phyloP scores from a whole-genome alignment of 306 rosid species.

The Pachyrhizus erosus region DNA sequence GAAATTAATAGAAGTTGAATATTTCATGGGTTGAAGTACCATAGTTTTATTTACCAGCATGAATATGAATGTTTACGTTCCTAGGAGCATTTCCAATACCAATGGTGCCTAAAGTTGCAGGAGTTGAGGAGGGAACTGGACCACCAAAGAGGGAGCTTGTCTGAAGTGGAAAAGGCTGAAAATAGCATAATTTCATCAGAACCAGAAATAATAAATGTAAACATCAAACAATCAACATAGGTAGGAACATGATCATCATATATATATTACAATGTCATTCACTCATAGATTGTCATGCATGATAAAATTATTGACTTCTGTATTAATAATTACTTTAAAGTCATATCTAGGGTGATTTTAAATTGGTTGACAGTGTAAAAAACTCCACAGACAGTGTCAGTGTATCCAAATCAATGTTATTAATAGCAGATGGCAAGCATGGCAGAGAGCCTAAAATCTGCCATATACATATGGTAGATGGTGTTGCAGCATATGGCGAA shows the following conservation, averaged over 20 bases:
- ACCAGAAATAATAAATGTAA: conserved; percentile 27
- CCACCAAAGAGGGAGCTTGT: conserved; percentile 76
- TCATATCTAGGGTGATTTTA: too few species aligned
- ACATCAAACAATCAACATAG: conserved; percentile 19
- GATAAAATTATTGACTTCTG: too few species aligned
- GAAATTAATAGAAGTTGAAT: conserved; percentile 39
- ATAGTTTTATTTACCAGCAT: conserved; percentile 71
- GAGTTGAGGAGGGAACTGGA: conserved; percentile 71
- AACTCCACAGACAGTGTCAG: too few species aligned
- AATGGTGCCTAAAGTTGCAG: conserved; percentile 68
- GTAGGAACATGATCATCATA: conserved; percentile 28
- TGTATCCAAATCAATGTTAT: too few species aligned
- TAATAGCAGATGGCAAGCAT: too few species aligned
- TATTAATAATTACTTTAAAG: too few species aligned
- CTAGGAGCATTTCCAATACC: conserved; percentile 90
- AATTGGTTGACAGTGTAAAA: too few species aligned
- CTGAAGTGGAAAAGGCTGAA: conserved; percentile 96
- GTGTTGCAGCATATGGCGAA: too few species aligned
- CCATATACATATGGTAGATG: too few species aligned
- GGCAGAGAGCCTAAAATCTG: too few species aligned
- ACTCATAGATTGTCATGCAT: too few species aligned
- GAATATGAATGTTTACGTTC: conserved; percentile 94
- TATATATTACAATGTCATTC: neutral
- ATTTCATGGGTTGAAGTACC: conserved; percentile 3
- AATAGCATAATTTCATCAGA: conserved; percentile 36